Evolutionary conservation across 2,329 filamentous ascomycete species (phyloP), one percentile per base, ranked within the genome.

Genomic region (Paracoccidioides lutzii): DNA sequence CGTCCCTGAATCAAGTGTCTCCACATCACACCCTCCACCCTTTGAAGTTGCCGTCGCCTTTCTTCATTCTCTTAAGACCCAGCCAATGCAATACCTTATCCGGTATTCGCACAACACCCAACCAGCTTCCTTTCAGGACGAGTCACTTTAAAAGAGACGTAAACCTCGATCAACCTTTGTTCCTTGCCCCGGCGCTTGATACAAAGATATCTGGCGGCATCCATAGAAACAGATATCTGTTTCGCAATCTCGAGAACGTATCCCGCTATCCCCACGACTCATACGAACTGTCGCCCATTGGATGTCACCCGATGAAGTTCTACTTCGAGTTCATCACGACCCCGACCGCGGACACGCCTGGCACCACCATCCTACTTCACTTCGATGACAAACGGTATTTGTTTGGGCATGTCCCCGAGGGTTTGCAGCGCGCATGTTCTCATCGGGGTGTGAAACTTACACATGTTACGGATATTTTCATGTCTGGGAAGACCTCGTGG

Each of bases 271-370:
- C 64, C 44, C 44, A 51, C 15, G 55, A 59, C 40, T 30, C 4
- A 2, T 37, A 37, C 35, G 5, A 22, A 9, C 40, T n/a, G 3
- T 8, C 37, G 12, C 28, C 53, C 10, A 7, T 6, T 46, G 53
- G 53, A 32, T 42, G 45, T 12, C 22, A 38, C 8, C 56, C 53
- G 55, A 95, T 95, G 90, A 78, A 83, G 63, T 85, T 79, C 67
- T 82, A 76, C 64, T 76, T 90, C 56, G 84, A 94, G 69, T 73
- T 97, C 63, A 70, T 91, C 59, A 86, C 84, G 15, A 87, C 86
- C 57, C 91, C 91, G 12, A 93, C 91, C 61, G 85, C 85, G 57
- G 93, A 98, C 71, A 95, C 90, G 22, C 81, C 84, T 0, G 91
- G 91, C 54, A 88, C 88, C 2, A 80, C 81, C 52, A 69, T 97